Evolutionary conservation across 352 stramenopile genomes (phyloP).

Genomic region (Pythium myriotylum): DNA sequence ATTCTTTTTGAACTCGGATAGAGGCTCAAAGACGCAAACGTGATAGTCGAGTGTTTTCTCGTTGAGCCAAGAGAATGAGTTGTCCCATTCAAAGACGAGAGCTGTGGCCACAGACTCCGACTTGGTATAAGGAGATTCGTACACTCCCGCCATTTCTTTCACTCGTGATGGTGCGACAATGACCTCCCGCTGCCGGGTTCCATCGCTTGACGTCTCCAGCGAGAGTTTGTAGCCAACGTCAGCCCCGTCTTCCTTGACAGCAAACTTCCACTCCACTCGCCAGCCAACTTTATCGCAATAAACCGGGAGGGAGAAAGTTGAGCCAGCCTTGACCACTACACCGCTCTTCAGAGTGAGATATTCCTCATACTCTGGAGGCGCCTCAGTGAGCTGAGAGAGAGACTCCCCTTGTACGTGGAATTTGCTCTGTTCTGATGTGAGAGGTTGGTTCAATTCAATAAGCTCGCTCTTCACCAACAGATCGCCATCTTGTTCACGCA

Average conservation of each 20-base stretch:
- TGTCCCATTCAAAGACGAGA: slow-evolving; percentile 80
- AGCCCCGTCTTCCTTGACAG: slow-evolving; percentile 64
- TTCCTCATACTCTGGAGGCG: slow-evolving; percentile 52
- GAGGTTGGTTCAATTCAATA: too few relatives aligned
- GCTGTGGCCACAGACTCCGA: slow-evolving; percentile 22
- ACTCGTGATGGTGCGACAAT: slow-evolving; percentile 55
- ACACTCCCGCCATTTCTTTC: slow-evolving; percentile 53
- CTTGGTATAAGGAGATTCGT: slow-evolving; percentile 29
- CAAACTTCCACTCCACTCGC: slow-evolving; percentile 84
- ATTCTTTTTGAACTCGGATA: slow-evolving; percentile 42
- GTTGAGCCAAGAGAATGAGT: slow-evolving; percentile 84
- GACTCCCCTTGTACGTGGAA: background rate
- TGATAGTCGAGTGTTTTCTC: slow-evolving; percentile 87
- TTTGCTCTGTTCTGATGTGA: background rate
- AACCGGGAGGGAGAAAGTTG: slow-evolving; percentile 69
- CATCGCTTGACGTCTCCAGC: slow-evolving; percentile 7
- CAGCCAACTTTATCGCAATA: slow-evolving; percentile 62
- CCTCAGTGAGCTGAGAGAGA: background rate
- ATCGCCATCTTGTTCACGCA: slow-evolving; percentile 36
- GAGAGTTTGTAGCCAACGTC: slow-evolving; percentile 63
- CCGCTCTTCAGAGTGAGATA: slow-evolving; percentile 74
- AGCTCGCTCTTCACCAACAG: background rate
- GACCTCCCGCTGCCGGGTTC: slow-evolving; percentile 8
- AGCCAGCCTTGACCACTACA: slow-evolving; percentile 78
- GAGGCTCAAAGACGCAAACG: slow-evolving; percentile 67